phyloP scores from a whole-genome alignment of 495 filamentous ascomycete species.

The Podospora tetraspora region DNA sequence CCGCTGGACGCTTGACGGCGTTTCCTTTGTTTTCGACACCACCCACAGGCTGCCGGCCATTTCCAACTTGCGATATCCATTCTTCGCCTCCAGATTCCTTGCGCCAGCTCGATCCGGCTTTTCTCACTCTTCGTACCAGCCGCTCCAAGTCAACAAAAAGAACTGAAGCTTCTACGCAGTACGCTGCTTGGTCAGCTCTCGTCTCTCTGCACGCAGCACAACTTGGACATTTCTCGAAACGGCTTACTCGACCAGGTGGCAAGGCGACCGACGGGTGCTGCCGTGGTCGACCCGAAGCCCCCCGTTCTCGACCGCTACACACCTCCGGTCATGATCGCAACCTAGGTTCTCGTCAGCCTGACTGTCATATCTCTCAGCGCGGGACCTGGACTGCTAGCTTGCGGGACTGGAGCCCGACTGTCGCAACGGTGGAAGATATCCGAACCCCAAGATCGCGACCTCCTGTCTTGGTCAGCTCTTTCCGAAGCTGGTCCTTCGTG shows the following conservation, averaged over 20 bases:
- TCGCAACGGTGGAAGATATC: neutral
- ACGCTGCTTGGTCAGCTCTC: neutral
- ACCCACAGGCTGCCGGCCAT: neutral
- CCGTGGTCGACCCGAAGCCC: neutral
- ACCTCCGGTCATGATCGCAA: neutral
- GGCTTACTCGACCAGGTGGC: neutral
- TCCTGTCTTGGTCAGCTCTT: neutral
- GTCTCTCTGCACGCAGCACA: neutral
- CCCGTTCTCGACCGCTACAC: neutral
- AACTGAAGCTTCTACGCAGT: neutral
- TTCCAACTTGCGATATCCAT: neutral
- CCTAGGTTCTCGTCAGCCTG: neutral
- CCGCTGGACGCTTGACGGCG: neutral
- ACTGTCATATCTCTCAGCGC: neutral
- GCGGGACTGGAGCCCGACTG: neutral
- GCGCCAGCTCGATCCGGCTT: neutral
- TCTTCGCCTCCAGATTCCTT: neutral
- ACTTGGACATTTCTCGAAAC: neutral
- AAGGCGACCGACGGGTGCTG: neutral
- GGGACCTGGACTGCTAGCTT: neutral
- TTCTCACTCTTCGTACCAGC: neutral
- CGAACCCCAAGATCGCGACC: neutral
- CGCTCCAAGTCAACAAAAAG: neutral
- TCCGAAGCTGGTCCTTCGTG: constrained; percentile 13
- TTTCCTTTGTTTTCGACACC: constrained; percentile 11